A percentile compares a stretch with the other conserved stretches of the same genome.
These are phyloP conservation scores for Oxytropis ochrocephala DNA, from an alignment of 306 rosid genomes.

Conservation along the genomic window DNA sequence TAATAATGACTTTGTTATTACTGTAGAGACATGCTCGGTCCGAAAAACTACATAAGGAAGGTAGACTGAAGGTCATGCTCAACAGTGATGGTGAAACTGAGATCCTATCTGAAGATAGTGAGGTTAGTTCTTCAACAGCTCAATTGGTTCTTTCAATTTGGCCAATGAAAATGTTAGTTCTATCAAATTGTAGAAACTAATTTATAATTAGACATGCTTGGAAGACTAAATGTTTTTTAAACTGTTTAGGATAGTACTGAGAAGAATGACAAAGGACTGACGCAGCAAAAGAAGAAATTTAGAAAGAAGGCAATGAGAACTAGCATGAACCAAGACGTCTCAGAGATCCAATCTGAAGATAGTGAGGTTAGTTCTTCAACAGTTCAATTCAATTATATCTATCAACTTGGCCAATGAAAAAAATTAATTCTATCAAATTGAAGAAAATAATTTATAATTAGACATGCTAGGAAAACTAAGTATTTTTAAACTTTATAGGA, in stretches of 20 bases:
- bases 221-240: not conserved
- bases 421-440: not conserved
- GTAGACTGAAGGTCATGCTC: conserved; percentile 67
- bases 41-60: conserved; percentile 60
- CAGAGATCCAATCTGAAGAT: conserved; percentile 36
- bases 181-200: not conserved
- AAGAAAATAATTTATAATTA: not conserved
- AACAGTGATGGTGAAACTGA: conserved; percentile 78
- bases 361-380: conserved; percentile 45
- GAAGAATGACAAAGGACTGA: conserved; percentile 26
- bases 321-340: conserved; percentile 34
- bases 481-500: conserved; percentile 25
- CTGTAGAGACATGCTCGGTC: conserved; percentile 84
- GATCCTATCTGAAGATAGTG: conserved; percentile 28
- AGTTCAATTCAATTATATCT: not conserved
- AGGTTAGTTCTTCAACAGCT: conserved; percentile 43
- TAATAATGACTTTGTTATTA: conserved; percentile 2
- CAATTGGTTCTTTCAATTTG: not conserved
- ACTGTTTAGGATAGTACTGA: conserved; percentile 35
- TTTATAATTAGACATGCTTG: not conserved
- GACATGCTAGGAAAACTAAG: not conserved
- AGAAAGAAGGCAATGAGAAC: conserved; percentile 43
- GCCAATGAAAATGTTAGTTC: not conserved
- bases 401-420: not conserved
- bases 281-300: conserved; percentile 31